phyloP scores from a whole-genome alignment of 2,329 filamentous ascomycete species.

The Harringtonia aguacate region DNA sequence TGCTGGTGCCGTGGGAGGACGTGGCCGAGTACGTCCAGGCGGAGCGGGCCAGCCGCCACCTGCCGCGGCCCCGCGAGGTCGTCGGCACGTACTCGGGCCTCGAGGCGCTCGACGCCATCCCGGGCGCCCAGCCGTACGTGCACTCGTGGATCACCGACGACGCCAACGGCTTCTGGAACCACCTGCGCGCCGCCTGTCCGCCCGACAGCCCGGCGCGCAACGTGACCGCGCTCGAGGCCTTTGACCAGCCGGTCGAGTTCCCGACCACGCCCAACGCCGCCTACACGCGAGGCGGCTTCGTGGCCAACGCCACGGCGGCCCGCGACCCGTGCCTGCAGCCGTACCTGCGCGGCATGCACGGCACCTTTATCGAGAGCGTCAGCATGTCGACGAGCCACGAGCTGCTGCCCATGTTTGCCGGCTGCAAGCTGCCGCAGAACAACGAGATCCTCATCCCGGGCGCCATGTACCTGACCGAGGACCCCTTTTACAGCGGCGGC shows the following conservation, averaged over 20 bases:
- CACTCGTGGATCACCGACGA: slow-evolving; percentile 36
- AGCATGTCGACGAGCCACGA: slow-evolving; percentile 37
- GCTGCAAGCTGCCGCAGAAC: slow-evolving; percentile 47
- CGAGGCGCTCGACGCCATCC: slow-evolving; percentile 17
- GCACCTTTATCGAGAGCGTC: slow-evolving; percentile 40
- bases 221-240: slow-evolving; percentile 23
- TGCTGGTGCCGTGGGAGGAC: slow-evolving; percentile 48
- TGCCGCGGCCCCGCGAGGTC: slow-evolving; percentile 30
- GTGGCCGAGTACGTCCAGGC: slow-evolving; percentile 37
- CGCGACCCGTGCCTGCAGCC: slow-evolving; percentile 46
- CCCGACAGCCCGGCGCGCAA: slow-evolving; percentile 37
- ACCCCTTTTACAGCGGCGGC: slow-evolving; percentile 48
- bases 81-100: slow-evolving; percentile 30
- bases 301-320: slow-evolving; percentile 44
- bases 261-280: slow-evolving; percentile 5
- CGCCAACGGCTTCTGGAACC: slow-evolving; percentile 44
- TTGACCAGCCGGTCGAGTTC: slow-evolving; percentile 14
- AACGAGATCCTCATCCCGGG: slow-evolving; percentile 52
- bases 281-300: slow-evolving; percentile 29
- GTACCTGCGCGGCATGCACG: slow-evolving; percentile 32
- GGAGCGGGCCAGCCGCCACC: slow-evolving; percentile 32
- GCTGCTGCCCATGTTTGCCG: slow-evolving; percentile 46
- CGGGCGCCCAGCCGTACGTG: slow-evolving; percentile 21
- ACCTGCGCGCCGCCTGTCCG: slow-evolving; percentile 44
- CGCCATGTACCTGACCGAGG: slow-evolving; percentile 49